Percentiles rank a stretch among this genome's conserved stretches.
Conservation (phyloP, 257 asterid genomes). For the Solanum bulbocastanum region DNA sequence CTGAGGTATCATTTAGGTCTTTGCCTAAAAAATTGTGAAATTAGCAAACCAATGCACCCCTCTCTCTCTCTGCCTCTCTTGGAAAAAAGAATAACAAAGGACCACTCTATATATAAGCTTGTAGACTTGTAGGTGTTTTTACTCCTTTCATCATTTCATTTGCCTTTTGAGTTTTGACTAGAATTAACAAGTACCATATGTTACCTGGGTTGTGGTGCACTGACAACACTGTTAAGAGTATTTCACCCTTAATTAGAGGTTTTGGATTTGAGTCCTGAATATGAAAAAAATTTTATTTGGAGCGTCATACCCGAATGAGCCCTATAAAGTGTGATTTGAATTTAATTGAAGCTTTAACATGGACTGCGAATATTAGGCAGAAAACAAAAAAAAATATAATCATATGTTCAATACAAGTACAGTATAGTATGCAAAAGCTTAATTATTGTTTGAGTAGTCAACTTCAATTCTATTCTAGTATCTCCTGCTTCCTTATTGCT, state of each 20-base stretch:
- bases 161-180: background rate
- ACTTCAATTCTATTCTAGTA: background rate
- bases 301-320: too few species aligned
- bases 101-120: background rate
- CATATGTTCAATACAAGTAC: background rate
- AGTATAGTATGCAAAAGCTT: background rate
- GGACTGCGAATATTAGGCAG: fast-evolving
- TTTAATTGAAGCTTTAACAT: too few species aligned
- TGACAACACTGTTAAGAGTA: fast-evolving
- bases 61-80: background rate
- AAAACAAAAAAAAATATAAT: too few species aligned
- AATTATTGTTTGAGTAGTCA: background rate
- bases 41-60: background rate
- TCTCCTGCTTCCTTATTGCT: background rate
- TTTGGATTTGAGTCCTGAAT: fast-evolving
- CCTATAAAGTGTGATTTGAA: too few species aligned
- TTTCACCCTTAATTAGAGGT: too few species aligned
- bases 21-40: background rate
- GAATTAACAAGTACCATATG: background rate
- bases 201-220: too few species aligned
- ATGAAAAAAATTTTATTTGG: too few species aligned
- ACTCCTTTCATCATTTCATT: background rate
- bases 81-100: background rate
- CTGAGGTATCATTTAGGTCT: background rate
- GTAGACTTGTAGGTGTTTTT: background rate